A percentile compares a stretch with the other conserved stretches of the same genome.
phyloP scores from a whole-genome alignment of 192 early-diverging fungal genomes.

The Lunasporangiospora selenospora region DNA sequence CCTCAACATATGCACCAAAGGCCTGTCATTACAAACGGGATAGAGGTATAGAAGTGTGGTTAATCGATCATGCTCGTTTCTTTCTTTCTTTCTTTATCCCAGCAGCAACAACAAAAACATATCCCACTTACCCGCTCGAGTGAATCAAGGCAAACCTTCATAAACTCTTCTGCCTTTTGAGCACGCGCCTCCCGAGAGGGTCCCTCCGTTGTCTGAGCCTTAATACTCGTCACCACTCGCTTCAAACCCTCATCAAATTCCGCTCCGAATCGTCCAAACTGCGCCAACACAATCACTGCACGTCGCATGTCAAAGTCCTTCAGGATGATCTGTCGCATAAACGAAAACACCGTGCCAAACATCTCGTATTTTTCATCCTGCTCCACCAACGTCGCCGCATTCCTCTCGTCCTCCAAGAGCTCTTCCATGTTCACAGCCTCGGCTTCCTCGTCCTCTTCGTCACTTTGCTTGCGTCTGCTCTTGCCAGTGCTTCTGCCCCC shows the following conservation, averaged over 20 bases:
- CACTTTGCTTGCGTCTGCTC: neutral
- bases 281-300: constrained; percentile 29
- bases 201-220: constrained; percentile 32
- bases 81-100: too few relatives aligned
- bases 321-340: constrained; percentile 50
- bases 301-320: constrained; percentile 50
- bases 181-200: constrained; percentile 3
- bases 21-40: constrained; percentile 19
- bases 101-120: too few relatives aligned
- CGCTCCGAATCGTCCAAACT: constrained; percentile 44
- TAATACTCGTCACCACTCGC: constrained; percentile 46
- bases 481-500: neutral
- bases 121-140: constrained; percentile 55
- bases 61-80: neutral
- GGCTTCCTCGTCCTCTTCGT: constrained; percentile 1
- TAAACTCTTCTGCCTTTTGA: constrained; percentile 33
- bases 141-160: constrained; percentile 42
- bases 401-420: constrained; percentile 17
- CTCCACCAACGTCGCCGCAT: constrained; percentile 19
- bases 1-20: constrained; percentile 35
- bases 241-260: constrained; percentile 57
- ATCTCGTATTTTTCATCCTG: constrained; percentile 47
- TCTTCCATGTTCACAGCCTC: constrained; percentile 14
- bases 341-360: constrained; percentile 46
- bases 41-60: neutral